phyloP scores from a whole-genome alignment of 805 yeast species.

The Metschnikowia hibisci region DNA sequence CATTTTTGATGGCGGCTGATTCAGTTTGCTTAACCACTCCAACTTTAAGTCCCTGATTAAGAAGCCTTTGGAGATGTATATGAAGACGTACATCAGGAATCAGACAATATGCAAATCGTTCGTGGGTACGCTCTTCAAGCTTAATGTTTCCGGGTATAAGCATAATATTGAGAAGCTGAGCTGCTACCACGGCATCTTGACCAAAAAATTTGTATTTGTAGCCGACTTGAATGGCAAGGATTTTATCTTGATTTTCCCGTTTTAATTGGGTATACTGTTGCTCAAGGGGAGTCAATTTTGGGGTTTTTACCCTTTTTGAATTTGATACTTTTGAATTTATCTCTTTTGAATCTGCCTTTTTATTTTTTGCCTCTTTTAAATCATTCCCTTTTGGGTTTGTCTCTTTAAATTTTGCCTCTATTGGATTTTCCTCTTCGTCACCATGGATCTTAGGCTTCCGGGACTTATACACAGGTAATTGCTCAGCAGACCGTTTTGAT shows the following conservation, averaged over 20 bases:
- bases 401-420: not conserved
- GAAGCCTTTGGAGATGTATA: slow-evolving; percentile 68
- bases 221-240: slow-evolving; percentile 84
- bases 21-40: slow-evolving; percentile 87
- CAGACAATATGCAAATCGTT: slow-evolving; percentile 71
- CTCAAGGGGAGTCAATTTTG: slow-evolving; percentile 63
- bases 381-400: not conserved
- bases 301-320: not conserved
- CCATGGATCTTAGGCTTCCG: no score
- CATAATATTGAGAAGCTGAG: slow-evolving; percentile 65
- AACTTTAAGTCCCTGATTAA: slow-evolving; percentile 71
- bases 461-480: no score
- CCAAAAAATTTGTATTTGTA: slow-evolving; percentile 88
- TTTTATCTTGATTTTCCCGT: slow-evolving; percentile 53
- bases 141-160: slow-evolving; percentile 65
- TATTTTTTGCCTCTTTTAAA: not conserved
- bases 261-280: slow-evolving; percentile 71
- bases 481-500: not conserved
- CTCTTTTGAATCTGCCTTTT: not conserved
- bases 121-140: slow-evolving; percentile 50
- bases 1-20: slow-evolving; percentile 66
- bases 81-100: slow-evolving; percentile 77
- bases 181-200: slow-evolving; percentile 71
- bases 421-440: no score
- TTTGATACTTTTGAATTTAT: no score